Percentiles rank a stretch among this genome's conserved stretches.
Conservation (phyloP, 140 eudicot genomes). For the Flaveria floridana region DNA sequence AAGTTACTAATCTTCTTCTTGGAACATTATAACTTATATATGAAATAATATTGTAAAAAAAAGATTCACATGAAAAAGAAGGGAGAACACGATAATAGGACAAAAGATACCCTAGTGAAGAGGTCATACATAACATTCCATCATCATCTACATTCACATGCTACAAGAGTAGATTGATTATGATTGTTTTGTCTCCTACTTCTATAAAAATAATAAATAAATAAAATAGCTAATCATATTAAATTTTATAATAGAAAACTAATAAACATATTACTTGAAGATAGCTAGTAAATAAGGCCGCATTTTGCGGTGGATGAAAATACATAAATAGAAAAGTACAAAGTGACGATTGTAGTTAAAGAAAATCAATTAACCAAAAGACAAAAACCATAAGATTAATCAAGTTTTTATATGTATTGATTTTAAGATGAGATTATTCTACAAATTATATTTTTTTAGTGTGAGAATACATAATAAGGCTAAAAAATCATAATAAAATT, state of each 20-base stretch:
- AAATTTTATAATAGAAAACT: not conserved
- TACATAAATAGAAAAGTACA: no score
- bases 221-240: not conserved
- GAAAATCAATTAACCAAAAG: no score
- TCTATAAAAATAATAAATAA: no score
- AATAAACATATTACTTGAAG: not conserved
- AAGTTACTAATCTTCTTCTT: not conserved
- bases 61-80: conserved; percentile 22
- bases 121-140: conserved; percentile 23
- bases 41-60: conserved; percentile 15
- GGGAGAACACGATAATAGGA: conserved; percentile 35
- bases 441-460: no score
- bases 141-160: conserved; percentile 37
- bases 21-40: not conserved
- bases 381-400: no score
- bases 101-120: conserved; percentile 37
- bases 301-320: no score
- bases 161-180: conserved; percentile 35
- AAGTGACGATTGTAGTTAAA: no score
- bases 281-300: no score
- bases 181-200: conserved; percentile 36
- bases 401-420: no score
- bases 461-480: no score
- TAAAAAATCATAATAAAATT: no score
- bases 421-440: no score